A percentile compares a stretch with the other conserved stretches of the same genome.
These are phyloP conservation scores for Phytophthora hibernalis DNA, from an alignment of 352 stramenopile species.

Conservation along the genomic window DNA sequence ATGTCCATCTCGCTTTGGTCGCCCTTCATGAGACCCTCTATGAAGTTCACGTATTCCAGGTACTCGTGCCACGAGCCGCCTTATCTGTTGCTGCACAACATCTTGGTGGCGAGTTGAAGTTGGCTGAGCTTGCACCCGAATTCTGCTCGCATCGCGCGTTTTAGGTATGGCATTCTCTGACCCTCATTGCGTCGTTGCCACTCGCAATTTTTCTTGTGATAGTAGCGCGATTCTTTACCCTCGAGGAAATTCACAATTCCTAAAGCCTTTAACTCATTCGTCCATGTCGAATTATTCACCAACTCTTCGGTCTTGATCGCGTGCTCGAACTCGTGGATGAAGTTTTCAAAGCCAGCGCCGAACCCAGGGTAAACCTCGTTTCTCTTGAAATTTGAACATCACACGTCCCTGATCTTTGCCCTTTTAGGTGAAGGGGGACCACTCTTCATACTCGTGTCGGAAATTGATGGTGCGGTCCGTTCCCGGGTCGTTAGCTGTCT, in stretches of 20 bases:
- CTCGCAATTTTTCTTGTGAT: conserved; percentile 20
- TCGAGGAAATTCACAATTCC: conserved; percentile 19
- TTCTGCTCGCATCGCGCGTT: conserved; percentile 2
- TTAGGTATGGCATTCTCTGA: background rate
- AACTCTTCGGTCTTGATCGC: conserved; percentile 1
- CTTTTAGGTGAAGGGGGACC: background rate
- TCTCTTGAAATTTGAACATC: conserved; percentile 6
- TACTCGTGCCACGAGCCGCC: conserved; percentile 4
- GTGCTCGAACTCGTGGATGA: conserved; percentile 14
- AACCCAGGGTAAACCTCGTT: conserved; percentile 13
- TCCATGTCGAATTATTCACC: conserved; percentile 11
- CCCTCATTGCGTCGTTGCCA: conserved; percentile 3
- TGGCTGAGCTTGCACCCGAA: conserved; percentile 7
- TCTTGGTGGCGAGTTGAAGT: conserved; percentile 7
- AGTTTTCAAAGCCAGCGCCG: conserved; percentile 16
- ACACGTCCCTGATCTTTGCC: conserved; percentile 8
- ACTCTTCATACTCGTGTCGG: conserved; percentile 6
- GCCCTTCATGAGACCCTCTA: conserved; percentile 16
- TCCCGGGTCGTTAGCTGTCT: no score
- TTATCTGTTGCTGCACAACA: background rate
- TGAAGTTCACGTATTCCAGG: conserved; percentile 18
- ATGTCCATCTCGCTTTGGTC: conserved; percentile 10
- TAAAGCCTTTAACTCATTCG: conserved; percentile 9
- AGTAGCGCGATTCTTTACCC: conserved; percentile 10
- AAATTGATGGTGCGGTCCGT: background rate